Percentiles rank a stretch among this genome's conserved stretches.
These are phyloP conservation scores for Penicillium sp. DNA, from an alignment of 2,329 filamentous ascomycete species.

Conservation along the genomic window DNA sequence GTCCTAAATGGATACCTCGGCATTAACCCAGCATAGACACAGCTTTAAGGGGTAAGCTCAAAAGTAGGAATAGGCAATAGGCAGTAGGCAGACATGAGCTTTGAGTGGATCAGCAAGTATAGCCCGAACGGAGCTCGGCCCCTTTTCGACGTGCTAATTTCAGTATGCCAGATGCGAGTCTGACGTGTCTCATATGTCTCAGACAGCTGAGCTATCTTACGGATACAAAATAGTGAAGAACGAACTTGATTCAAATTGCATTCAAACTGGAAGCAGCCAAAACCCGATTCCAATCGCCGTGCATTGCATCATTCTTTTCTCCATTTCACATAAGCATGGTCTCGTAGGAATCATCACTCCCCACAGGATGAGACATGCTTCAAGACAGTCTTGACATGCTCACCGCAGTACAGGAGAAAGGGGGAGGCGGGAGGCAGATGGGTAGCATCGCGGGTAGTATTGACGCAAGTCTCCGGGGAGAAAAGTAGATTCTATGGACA, in stretches of 20 bases:
- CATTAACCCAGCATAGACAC: not conserved
- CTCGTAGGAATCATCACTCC: not conserved
- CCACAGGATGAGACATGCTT: not conserved
- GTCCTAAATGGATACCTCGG: not conserved
- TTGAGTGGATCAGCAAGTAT: not conserved
- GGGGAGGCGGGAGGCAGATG: not conserved
- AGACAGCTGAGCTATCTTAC: not conserved
- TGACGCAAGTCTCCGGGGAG: conserved; percentile 17
- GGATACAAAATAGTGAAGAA: not conserved
- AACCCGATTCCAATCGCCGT: not conserved
- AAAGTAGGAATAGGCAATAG: not conserved
- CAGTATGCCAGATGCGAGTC: not conserved
- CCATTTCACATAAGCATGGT: not conserved
- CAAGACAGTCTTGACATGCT: not conserved
- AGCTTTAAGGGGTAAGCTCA: not conserved
- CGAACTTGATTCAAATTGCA: not conserved
- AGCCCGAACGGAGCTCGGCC: not conserved
- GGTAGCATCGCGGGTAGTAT: conserved; percentile 20
- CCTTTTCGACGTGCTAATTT: not conserved
- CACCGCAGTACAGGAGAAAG: not conserved
- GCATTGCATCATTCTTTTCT: not conserved
- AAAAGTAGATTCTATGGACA: conserved; percentile 19
- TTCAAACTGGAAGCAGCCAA: not conserved
- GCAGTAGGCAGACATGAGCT: not conserved
- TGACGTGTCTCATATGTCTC: not conserved